Base-by-base conservation (phyloP, 1,284 basidiomycete species). In the Rhodotorula glutinis region DNA sequence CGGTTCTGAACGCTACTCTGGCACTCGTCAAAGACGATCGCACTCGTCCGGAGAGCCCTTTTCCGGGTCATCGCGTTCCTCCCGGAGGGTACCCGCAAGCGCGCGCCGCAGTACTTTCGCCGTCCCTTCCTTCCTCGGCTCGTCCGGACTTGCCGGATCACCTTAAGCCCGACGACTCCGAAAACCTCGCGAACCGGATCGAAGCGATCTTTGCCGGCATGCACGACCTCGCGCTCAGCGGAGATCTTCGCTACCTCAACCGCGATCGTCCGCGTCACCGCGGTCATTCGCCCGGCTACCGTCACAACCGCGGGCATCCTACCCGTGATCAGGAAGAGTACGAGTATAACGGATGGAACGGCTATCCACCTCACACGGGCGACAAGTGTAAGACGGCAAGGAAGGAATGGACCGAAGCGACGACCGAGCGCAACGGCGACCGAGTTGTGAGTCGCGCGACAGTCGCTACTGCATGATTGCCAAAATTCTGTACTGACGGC, bases 11-110 rank as follows among this genome's bases (percentile, higher is more conserved):
- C 25, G 19, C 25, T n/a, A 17, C 23, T 41, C 33, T 13, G 10
- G 33, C 7, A 7, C 11, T 7, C 11, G 11, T 25, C 44, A 21
- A 21, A 29, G 1, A 8, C 13, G 29, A 1, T 9, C 29, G 1
- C 38, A 0, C 5, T 7, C 4, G 23, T 19, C 43, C 55, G 2
- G n/a, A 44, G 7, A 38, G n/a, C 13, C 51, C 56, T 9, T 53
- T 58, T 33, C 52, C 57, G 13, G 62, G 56, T 2, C 38, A 47
- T 44, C 56, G 62, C 44, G 41, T 58, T n/a, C 62, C 57, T 11
- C 62, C 62, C 3, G 62, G 62, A 8, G 62, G 56, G 3, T 63
- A 58, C 25, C 62, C 49, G 5, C 33, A 33, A n/a, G 19, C 49
- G 16, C 52, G 16, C 10, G 9, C 5, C 43, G 43, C 17, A 16